Conservation (phyloP, 1,139 yeast species). For the Debaryomyces subglobosus region DNA sequence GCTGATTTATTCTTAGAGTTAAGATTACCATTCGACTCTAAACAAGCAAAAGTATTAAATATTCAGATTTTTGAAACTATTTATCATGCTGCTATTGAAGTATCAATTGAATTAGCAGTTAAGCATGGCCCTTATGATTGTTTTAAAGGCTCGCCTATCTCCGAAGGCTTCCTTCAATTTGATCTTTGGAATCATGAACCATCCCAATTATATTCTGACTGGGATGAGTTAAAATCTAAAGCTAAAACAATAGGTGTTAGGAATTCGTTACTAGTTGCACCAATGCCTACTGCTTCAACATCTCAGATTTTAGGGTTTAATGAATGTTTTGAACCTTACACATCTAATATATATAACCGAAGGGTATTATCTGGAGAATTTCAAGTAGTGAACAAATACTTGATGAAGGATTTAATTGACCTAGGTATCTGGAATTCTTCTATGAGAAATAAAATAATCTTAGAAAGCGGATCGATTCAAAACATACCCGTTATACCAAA, state of each 20-base stretch:
- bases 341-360: slow-evolving; percentile 61
- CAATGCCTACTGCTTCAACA: slow-evolving; percentile 95
- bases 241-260: slow-evolving; percentile 68
- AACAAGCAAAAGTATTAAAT: slow-evolving; percentile 70
- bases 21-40: slow-evolving; percentile 79
- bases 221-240: slow-evolving; percentile 69
- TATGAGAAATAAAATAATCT: slow-evolving; percentile 55
- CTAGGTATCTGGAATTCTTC: slow-evolving; percentile 58
- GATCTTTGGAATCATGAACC: slow-evolving; percentile 84
- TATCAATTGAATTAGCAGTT: slow-evolving; percentile 74
- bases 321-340: slow-evolving; percentile 85
- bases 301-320: slow-evolving; percentile 88
- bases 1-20: slow-evolving; percentile 83
- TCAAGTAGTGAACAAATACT: slow-evolving; percentile 61
- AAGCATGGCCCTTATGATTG: slow-evolving; percentile 67
- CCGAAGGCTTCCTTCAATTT: slow-evolving; percentile 74
- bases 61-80: slow-evolving; percentile 86
- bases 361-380: slow-evolving; percentile 65
- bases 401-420: slow-evolving; percentile 56
- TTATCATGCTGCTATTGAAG: slow-evolving; percentile 83
- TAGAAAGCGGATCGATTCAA: slow-evolving; percentile 60
- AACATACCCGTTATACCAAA: slow-evolving; percentile 53
- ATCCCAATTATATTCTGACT: slow-evolving; percentile 65
- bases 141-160: slow-evolving; percentile 80
- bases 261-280: slow-evolving; percentile 84